A percentile compares a stretch with the other conserved stretches of the same genome.
Evolutionary conservation across 1,284 basidiomycete species (phyloP).

Genomic region (Neonothopanus nambi): DNA sequence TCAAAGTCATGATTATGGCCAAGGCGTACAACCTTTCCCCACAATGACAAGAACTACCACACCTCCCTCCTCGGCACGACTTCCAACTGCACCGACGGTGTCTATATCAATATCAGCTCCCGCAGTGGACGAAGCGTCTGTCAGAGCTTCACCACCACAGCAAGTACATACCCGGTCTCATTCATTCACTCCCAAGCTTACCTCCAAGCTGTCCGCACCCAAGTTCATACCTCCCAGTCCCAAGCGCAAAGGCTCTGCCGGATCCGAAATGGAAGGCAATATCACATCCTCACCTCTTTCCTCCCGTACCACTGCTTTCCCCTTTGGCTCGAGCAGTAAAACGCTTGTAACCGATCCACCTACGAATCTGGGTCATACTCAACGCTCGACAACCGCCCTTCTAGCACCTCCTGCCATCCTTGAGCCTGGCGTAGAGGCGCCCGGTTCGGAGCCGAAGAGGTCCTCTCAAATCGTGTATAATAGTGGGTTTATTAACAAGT

Average conservation of each 20-base stretch:
- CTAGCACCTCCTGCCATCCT: conserved; percentile 53
- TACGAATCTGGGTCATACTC: not conserved
- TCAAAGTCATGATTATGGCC: conserved; percentile 19
- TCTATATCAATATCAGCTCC: conserved; percentile 32
- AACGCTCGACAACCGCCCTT: conserved; percentile 35
- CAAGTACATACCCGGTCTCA: conserved; percentile 60
- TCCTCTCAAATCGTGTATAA: conserved; percentile 77
- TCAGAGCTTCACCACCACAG: conserved; percentile 16
- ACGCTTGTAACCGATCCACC: conserved; percentile 17
- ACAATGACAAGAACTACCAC: conserved; percentile 12
- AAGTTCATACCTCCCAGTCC: conserved; percentile 45
- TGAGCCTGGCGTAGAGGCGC: conserved; percentile 34
- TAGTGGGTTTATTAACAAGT: conserved; percentile 73
- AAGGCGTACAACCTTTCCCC: conserved; percentile 17
- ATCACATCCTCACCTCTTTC: conserved; percentile 18
- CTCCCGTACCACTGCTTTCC: conserved; percentile 30
- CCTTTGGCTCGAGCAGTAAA: conserved; percentile 8
- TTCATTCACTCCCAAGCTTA: conserved; percentile 68
- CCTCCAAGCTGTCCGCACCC: conserved; percentile 62
- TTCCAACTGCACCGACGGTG: conserved; percentile 27
- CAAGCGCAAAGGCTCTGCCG: conserved; percentile 54
- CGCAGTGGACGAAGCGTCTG: conserved; percentile 26
- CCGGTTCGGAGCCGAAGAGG: conserved; percentile 42
- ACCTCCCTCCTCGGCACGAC: conserved; percentile 16
- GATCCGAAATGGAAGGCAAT: conserved; percentile 36